These are phyloP conservation scores for Globisporangium spiculum DNA, from an alignment of 352 stramenopile species.

Conservation along the genomic window DNA sequence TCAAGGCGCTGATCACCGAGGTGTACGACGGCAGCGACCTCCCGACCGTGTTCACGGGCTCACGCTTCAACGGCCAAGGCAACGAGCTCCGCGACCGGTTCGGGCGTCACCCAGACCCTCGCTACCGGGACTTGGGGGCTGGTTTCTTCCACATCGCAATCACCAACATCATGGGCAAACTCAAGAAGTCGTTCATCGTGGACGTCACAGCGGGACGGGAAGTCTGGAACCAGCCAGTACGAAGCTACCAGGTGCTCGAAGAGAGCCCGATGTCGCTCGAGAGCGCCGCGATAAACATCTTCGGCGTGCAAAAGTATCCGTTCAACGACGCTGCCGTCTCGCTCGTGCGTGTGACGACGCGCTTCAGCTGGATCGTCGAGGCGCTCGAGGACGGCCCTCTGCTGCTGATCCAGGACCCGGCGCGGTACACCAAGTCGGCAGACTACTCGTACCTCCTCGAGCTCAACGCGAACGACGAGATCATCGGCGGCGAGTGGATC, in stretches of 20 bases:
- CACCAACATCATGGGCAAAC: slow-evolving; percentile 49
- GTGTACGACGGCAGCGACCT: slow-evolving; percentile 52
- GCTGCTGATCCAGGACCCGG: slow-evolving; percentile 1
- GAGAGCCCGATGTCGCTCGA: slow-evolving; percentile 30
- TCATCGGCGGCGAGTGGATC: slow-evolving; percentile 16
- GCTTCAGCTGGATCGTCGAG: slow-evolving; percentile 57
- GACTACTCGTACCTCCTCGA: slow-evolving; percentile 13
- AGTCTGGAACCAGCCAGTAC: slow-evolving; percentile 55
- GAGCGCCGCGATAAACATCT: slow-evolving; percentile 34
- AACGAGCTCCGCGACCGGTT: slow-evolving; percentile 38
- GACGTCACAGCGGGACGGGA: slow-evolving; percentile 45
- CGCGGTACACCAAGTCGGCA: slow-evolving; percentile 2
- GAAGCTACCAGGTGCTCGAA: slow-evolving; percentile 38
- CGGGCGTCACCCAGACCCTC: slow-evolving; percentile 36
- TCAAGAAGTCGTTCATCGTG: slow-evolving; percentile 49
- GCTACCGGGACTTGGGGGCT: slow-evolving; percentile 40
- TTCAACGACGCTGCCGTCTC: slow-evolving; percentile 54
- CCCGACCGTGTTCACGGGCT: slow-evolving; percentile 49
- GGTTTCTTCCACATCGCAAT: slow-evolving; percentile 60
- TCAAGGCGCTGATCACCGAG: slow-evolving; percentile 50
- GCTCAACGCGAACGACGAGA: slow-evolving; percentile 13
- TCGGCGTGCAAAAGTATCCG: slow-evolving; percentile 39
- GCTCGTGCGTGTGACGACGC: slow-evolving; percentile 42
- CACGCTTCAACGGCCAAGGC: slow-evolving; percentile 44
- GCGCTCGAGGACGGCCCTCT: slow-evolving; percentile 36